These are phyloP conservation scores for Clonostachys rosea DNA, from an alignment of 2,329 filamentous ascomycete genomes.

Conservation along the genomic window DNA sequence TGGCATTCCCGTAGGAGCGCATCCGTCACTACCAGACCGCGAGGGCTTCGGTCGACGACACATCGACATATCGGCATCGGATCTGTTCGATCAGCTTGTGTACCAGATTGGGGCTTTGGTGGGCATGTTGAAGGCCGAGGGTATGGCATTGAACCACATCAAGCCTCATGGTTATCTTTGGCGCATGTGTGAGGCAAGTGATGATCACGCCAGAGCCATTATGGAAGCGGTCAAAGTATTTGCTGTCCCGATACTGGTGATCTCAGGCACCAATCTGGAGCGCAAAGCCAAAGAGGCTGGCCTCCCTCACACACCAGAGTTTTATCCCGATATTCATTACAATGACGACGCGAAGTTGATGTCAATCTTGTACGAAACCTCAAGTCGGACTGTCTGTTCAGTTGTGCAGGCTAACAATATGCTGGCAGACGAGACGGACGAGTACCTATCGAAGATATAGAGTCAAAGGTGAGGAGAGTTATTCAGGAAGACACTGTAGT, in stretches of 20 bases:
- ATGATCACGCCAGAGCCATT: neutral
- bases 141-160: conserved; percentile 52
- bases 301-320: neutral
- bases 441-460: no score
- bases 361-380: neutral
- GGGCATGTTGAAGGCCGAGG: conserved; percentile 52
- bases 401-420: no score
- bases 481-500: no score
- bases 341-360: neutral
- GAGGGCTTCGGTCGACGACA: conserved; percentile 60
- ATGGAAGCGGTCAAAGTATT: neutral
- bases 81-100: conserved; percentile 50
- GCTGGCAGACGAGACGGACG: no score
- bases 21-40: conserved; percentile 45
- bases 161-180: conserved; percentile 60
- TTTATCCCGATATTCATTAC: conserved; percentile 2
- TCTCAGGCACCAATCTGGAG: neutral
- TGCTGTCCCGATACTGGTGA: conserved; percentile 1
- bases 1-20: no score
- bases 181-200: conserved; percentile 20
- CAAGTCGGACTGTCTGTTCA: no score
- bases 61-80: conserved; percentile 52
- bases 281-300: neutral
- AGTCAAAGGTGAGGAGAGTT: no score
- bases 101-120: conserved; percentile 62